A percentile compares a stretch with the other conserved stretches of the same genome.
Evolutionary conservation across 257 asterid genomes (phyloP).

Genomic region (Voacanga thouarsii): DNA sequence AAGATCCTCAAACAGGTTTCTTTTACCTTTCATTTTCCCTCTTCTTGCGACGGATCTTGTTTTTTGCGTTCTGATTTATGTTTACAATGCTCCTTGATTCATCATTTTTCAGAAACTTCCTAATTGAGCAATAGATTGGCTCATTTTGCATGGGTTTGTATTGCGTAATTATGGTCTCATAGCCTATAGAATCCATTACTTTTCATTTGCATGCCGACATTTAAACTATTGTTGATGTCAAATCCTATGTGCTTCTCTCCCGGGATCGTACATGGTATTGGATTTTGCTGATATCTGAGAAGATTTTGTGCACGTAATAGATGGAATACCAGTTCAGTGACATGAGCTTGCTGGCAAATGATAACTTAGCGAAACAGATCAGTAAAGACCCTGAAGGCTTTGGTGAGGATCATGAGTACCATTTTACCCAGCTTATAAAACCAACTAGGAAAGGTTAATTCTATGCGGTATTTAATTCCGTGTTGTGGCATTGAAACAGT

Average conservation of each 20-base stretch:
- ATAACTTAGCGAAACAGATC: slow-evolving; percentile 71
- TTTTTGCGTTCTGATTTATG: no score
- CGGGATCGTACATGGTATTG: not conserved
- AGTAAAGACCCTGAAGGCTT: slow-evolving; percentile 82
- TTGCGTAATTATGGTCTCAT: not conserved
- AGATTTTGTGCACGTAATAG: slow-evolving; percentile 30
- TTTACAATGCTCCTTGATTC: not conserved
- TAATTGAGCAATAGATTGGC: not conserved
- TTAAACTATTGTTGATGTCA: not conserved
- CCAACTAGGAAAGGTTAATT: no score
- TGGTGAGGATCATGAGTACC: slow-evolving; percentile 42
- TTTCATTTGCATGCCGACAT: not conserved
- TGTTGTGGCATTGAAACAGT: slow-evolving; percentile 40
- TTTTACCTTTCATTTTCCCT: not conserved
- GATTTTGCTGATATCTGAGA: not conserved
- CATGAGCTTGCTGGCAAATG: slow-evolving; percentile 95
- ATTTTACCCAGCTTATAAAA: not conserved
- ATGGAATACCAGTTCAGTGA: slow-evolving; percentile 95
- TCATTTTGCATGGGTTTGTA: not conserved
- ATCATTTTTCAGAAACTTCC: not conserved
- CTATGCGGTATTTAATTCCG: not conserved
- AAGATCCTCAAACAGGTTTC: slow-evolving; percentile 87
- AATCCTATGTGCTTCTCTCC: not conserved
- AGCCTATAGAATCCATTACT: not conserved
- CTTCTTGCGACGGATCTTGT: not conserved